A percentile compares a stretch with the other conserved stretches of the same genome.
Conservation (phyloP, 2,329 filamentous ascomycete species). For the Plenodomus tracheiphilus region DNA sequence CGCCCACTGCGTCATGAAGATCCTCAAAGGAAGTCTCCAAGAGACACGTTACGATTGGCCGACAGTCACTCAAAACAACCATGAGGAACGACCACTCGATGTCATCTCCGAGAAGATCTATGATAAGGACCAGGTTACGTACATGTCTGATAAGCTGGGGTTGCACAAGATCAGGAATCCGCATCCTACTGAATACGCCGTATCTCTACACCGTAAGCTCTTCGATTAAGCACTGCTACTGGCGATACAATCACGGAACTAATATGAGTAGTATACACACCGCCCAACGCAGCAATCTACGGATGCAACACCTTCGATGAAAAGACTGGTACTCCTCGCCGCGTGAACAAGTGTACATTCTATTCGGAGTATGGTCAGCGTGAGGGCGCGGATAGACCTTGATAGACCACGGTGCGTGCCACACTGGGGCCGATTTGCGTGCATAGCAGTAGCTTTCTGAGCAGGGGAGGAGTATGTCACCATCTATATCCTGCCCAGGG, state of each 20-base stretch:
- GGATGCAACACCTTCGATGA: slow-evolving; percentile 84
- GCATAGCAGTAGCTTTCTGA: too few relatives aligned
- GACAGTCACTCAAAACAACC: slow-evolving; percentile 49
- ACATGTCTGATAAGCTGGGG: slow-evolving; percentile 88
- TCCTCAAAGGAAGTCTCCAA: slow-evolving; percentile 75
- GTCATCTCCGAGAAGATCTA: slow-evolving; percentile 71
- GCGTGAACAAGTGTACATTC: slow-evolving; percentile 34
- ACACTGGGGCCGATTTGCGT: too few relatives aligned
- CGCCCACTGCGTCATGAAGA: slow-evolving; percentile 90
- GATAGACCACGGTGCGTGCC: too few relatives aligned
- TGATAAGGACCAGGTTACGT: slow-evolving; percentile 74
- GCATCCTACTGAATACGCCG: slow-evolving; percentile 70
- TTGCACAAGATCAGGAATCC: slow-evolving; percentile 82
- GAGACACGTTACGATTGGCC: slow-evolving; percentile 84
- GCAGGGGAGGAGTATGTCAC: too few relatives aligned
- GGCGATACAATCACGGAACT: slow-evolving; percentile 2
- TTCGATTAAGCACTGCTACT: slow-evolving; percentile 9
- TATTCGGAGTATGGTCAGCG: slow-evolving; percentile 39
- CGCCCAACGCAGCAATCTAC: slow-evolving; percentile 81
- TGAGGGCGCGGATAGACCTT: background rate
- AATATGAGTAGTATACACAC: slow-evolving; percentile 67
- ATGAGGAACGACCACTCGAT: slow-evolving; percentile 57
- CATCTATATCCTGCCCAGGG: too few relatives aligned
- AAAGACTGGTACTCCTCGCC: slow-evolving; percentile 60
- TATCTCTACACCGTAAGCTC: slow-evolving; percentile 74